Evolutionary conservation across 208 protist genomes (phyloP).

Genomic region (Crithidia bombi): DNA sequence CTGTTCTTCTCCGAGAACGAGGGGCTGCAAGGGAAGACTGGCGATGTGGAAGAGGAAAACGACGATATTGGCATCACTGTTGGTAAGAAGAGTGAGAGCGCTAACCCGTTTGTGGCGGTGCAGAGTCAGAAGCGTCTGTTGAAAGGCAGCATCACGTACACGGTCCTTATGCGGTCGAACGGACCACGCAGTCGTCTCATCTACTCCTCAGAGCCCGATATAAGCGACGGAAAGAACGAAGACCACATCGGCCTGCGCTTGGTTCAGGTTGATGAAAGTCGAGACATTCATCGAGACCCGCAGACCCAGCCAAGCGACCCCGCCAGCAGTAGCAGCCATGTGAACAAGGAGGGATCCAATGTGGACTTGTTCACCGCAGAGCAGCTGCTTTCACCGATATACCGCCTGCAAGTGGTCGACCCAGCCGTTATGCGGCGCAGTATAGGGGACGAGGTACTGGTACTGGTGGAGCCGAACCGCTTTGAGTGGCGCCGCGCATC

Average conservation of each 20-base stretch:
- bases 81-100: constrained; percentile 85
- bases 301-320: background rate
- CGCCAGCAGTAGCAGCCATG: background rate
- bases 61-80: constrained; percentile 88
- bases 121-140: constrained; percentile 79
- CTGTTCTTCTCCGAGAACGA: constrained; percentile 86
- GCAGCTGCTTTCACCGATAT: constrained; percentile 6
- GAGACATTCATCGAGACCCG: constrained; percentile 3
- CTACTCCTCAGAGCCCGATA: constrained; percentile 37
- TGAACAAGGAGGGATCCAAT: background rate
- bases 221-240: constrained; percentile 12
- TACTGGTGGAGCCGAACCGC: constrained; percentile 20
- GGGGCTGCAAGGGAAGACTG: constrained; percentile 70
- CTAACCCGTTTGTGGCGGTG: constrained; percentile 67
- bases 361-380: constrained; percentile 3
- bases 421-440: constrained; percentile 1
- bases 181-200: constrained; percentile 68
- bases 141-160: constrained; percentile 86
- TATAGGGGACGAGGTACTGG: constrained; percentile 16
- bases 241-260: constrained; percentile 26
- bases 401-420: constrained; percentile 20
- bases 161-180: constrained; percentile 53
- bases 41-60: constrained; percentile 78
- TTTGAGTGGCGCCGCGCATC: constrained; percentile 24
- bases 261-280: constrained; percentile 13